A percentile compares a stretch with the other conserved stretches of the same genome.
Conservation (phyloP, 345 rosid genomes). For the Euphorbia peplus region DNA sequence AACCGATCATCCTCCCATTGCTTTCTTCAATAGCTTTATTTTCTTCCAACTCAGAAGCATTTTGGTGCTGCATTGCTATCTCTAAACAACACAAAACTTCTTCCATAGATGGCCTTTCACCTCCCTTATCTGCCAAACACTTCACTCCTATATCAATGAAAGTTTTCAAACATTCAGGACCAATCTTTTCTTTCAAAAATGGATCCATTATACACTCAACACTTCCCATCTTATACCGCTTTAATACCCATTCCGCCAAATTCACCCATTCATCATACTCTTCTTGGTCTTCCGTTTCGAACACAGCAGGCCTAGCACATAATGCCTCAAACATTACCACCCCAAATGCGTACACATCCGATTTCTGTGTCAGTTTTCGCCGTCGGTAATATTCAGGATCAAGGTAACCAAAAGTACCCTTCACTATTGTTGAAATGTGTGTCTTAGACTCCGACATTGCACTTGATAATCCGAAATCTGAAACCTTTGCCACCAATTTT, state of each 20-base stretch:
- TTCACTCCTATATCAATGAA: slow-evolving; percentile 10
- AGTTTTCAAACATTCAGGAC: slow-evolving; percentile 18
- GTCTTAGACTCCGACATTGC: background rate
- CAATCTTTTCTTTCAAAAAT: slow-evolving; percentile 22
- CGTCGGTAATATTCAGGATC: slow-evolving; percentile 11
- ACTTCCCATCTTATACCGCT: slow-evolving; percentile 20
- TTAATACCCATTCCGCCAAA: slow-evolving; percentile 31
- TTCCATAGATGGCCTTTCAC: slow-evolving; percentile 16
- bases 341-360: slow-evolving; percentile 31
- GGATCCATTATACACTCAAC: slow-evolving; percentile 28
- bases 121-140: slow-evolving; percentile 14
- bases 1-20: slow-evolving; percentile 1
- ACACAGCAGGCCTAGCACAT: slow-evolving; percentile 29
- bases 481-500: slow-evolving; percentile 3
- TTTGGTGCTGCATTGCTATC: slow-evolving; percentile 6
- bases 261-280: slow-evolving; percentile 19
- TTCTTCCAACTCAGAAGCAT: background rate
- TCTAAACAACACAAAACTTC: slow-evolving; percentile 9
- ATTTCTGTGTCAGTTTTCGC: slow-evolving; percentile 8
- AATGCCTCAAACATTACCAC: slow-evolving; percentile 35
- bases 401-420: slow-evolving; percentile 11
- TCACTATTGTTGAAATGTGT: background rate
- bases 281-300: background rate
- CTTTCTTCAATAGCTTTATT: background rate
- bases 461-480: slow-evolving; percentile 9